A percentile compares a stretch with the other conserved stretches of the same genome.
These are phyloP conservation scores for Crepidotus variabilis DNA, from an alignment of 768 basidiomycete genomes.

Conservation along the genomic window DNA sequence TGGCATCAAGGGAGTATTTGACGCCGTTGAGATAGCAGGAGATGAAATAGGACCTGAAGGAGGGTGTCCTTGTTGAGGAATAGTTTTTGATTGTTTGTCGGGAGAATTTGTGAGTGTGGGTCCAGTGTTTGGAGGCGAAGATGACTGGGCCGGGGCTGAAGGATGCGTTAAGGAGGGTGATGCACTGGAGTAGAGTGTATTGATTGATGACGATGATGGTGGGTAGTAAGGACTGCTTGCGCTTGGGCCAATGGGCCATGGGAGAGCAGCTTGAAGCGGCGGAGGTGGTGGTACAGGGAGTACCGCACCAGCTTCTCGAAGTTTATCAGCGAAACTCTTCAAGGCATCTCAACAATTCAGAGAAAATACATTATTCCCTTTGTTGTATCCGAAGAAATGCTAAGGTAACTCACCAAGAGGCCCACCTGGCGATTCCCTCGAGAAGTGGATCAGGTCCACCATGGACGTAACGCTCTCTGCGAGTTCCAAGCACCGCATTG, in stretches of 20 bases:
- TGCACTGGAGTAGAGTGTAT: slow-evolving; percentile 49
- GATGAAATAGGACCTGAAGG: slow-evolving; percentile 23
- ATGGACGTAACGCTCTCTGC: slow-evolving; percentile 82
- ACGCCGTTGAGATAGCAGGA: slow-evolving; percentile 30
- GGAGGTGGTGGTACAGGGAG: slow-evolving; percentile 12
- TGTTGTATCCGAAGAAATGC: neutral
- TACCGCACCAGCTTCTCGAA: slow-evolving; percentile 32
- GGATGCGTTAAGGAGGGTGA: slow-evolving; percentile 45
- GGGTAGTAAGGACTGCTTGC: too few relatives aligned
- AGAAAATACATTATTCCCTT: neutral
- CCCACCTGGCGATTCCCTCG: slow-evolving; percentile 49
- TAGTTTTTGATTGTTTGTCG: slow-evolving; percentile 60
- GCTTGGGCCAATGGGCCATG: too few relatives aligned
- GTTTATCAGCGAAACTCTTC: slow-evolving; percentile 33
- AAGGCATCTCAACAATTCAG: slow-evolving; percentile 31
- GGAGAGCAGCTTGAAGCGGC: neutral
- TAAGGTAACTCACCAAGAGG: slow-evolving; percentile 56
- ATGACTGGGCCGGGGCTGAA: slow-evolving; percentile 23
- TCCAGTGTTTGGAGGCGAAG: slow-evolving; percentile 49
- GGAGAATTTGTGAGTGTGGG: slow-evolving; percentile 51
- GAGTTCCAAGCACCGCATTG: slow-evolving; percentile 86
- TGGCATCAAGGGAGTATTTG: slow-evolving; percentile 46
- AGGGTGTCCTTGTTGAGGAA: slow-evolving; percentile 28
- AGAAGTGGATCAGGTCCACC: slow-evolving; percentile 71
- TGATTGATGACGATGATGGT: slow-evolving; percentile 16